Conservation (phyloP, 2,329 filamentous ascomycete species). For the Trichoderma semiorbis region DNA sequence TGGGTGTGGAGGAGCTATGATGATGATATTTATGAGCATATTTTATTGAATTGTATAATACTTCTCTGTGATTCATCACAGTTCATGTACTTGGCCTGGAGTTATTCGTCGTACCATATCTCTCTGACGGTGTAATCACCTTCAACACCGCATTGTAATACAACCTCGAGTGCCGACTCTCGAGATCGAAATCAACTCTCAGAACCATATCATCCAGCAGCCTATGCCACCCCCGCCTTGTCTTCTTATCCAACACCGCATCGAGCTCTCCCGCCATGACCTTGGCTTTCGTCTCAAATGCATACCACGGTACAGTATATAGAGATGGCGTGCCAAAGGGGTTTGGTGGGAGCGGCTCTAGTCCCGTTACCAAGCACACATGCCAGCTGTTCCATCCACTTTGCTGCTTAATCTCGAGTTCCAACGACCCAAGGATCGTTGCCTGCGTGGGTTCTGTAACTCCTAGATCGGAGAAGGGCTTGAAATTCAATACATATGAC, state of each 20-base stretch:
- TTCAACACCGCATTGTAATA: slow-evolving; percentile 26
- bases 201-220: neutral
- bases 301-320: slow-evolving; percentile 29
- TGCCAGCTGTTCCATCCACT: slow-evolving; percentile 13
- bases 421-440: slow-evolving; percentile 25
- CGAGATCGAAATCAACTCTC: slow-evolving; percentile 22
- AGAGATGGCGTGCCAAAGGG: slow-evolving; percentile 28
- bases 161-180: slow-evolving; percentile 27
- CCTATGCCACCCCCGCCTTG: neutral
- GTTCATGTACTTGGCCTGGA: neutral
- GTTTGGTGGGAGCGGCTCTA: slow-evolving; percentile 27
- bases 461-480: slow-evolving; percentile 23
- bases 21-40: neutral
- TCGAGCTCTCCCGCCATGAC: slow-evolving; percentile 22
- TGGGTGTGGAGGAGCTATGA: neutral
- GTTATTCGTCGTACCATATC: neutral
- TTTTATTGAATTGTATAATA: neutral
- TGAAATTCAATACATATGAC: slow-evolving; percentile 29
- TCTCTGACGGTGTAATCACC: neutral
- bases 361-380: slow-evolving; percentile 24
- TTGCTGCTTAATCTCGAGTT: slow-evolving; percentile 20
- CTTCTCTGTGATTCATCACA: neutral
- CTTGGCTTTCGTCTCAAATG: slow-evolving; percentile 24
- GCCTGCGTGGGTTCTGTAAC: slow-evolving; percentile 21
- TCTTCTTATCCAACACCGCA: neutral